Evolutionary conservation across 441 rosid species (phyloP).

Genomic region (Euphorbia corollata): DNA sequence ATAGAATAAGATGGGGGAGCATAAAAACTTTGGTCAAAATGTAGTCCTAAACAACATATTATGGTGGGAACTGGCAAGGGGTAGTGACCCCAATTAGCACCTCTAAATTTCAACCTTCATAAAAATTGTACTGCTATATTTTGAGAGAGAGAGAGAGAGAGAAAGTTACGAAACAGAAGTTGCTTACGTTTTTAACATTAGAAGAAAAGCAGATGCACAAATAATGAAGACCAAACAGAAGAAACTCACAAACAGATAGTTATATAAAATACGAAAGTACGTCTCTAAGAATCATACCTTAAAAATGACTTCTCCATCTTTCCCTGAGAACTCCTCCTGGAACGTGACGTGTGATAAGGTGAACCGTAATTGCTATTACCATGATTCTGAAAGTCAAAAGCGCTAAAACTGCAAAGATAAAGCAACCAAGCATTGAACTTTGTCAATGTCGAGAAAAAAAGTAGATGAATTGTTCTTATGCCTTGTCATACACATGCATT

Average conservation of each 20-base stretch:
- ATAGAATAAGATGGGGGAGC: neutral
- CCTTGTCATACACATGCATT: neutral
- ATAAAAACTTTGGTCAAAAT: too few relatives aligned
- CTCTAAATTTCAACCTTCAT: neutral
- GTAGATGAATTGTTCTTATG: neutral
- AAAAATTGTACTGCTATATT: neutral
- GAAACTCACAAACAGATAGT: neutral
- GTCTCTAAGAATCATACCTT: slow-evolving; percentile 39
- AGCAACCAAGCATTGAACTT: slow-evolving; percentile 6
- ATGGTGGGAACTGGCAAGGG: neutral
- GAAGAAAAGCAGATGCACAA: neutral
- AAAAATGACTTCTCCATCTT: slow-evolving; percentile 97
- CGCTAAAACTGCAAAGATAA: slow-evolving; percentile 58
- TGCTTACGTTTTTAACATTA: neutral
- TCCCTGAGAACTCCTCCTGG: slow-evolving; percentile 85
- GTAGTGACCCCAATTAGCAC: neutral
- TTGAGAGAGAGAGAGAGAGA: neutral
- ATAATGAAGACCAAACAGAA: neutral
- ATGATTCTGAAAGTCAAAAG: slow-evolving; percentile 77
- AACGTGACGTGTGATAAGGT: slow-evolving; percentile 41
- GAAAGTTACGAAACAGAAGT: neutral
- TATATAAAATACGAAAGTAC: neutral
- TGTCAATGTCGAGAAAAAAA: slow-evolving; percentile 5
- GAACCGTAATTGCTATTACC: slow-evolving; percentile 88
- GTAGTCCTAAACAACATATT: neutral